Evolutionary conservation across 106 monocot species (phyloP).

Genomic region (Vanilla planifolia): DNA sequence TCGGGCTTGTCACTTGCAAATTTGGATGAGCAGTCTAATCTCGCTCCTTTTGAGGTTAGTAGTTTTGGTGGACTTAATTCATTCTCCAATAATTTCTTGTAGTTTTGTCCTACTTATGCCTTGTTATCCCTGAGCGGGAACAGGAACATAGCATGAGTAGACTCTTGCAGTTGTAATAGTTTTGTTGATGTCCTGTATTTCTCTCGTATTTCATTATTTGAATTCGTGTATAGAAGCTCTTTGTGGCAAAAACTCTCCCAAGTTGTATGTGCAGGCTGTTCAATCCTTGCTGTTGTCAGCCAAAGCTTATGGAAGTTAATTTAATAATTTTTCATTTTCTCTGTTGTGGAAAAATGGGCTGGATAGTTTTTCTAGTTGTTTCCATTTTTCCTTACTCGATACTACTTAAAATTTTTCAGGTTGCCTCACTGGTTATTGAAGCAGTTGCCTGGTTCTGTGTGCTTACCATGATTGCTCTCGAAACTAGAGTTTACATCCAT

Average conservation of each 20-base stretch:
- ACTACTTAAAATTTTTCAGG: too few species aligned
- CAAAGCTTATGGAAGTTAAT: too few species aligned
- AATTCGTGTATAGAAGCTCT: not conserved
- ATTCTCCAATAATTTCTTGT: not conserved
- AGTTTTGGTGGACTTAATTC: not conserved
- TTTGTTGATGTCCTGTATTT: not conserved
- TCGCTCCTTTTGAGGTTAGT: constrained; percentile 90
- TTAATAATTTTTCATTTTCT: too few species aligned
- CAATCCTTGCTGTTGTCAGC: not conserved
- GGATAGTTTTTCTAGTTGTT: not conserved
- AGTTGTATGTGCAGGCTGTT: not conserved
- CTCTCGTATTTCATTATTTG: not conserved
- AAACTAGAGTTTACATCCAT: constrained; percentile 74
- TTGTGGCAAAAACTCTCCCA: not conserved
- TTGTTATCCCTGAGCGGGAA: not conserved
- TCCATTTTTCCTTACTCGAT: not conserved
- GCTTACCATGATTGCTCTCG: constrained; percentile 59
- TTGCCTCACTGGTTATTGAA: constrained; percentile 47
- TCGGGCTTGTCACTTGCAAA: constrained; percentile 58
- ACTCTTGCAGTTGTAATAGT: not conserved
- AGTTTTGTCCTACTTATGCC: not conserved
- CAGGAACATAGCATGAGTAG: too few species aligned
- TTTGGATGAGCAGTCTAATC: constrained; percentile 50
- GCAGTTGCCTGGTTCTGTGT: constrained; percentile 53
- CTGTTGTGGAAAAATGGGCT: too few species aligned